These are phyloP conservation scores for Phytopythium vexans DNA, from an alignment of 352 stramenopile genomes.

Conservation along the genomic window DNA sequence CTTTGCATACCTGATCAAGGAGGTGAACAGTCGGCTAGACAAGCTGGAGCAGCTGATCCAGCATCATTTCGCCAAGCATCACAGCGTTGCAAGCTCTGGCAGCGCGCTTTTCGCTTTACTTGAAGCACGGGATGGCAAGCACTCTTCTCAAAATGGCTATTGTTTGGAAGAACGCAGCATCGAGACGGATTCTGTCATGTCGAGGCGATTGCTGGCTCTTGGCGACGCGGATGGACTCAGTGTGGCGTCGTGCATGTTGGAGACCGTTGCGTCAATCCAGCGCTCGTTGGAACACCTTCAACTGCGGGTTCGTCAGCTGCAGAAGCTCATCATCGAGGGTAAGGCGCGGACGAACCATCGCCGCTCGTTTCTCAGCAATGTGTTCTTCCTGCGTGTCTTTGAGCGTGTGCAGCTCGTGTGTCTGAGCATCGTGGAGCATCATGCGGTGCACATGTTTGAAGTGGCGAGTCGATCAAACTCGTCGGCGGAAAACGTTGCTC, in stretches of 20 bases:
- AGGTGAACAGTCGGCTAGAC: slow-evolving; percentile 10
- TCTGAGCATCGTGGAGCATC: slow-evolving; percentile 44
- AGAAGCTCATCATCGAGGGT: slow-evolving; percentile 27
- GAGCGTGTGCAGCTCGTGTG: slow-evolving; percentile 36
- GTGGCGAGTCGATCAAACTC: slow-evolving; percentile 1
- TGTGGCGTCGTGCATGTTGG: slow-evolving; percentile 58
- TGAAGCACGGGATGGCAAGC: too few species aligned
- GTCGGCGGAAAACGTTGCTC: not conserved
- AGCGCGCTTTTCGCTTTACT: not conserved
- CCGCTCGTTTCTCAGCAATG: slow-evolving; percentile 44
- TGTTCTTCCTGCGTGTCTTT: slow-evolving; percentile 51
- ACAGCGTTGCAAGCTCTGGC: not conserved
- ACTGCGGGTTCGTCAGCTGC: slow-evolving; percentile 25
- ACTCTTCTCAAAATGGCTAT: too few species aligned
- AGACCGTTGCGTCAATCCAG: slow-evolving; percentile 38
- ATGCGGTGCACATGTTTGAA: slow-evolving; percentile 38
- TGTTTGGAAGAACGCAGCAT: not conserved
- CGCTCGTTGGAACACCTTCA: slow-evolving; percentile 35
- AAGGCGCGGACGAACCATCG: slow-evolving; percentile 60
- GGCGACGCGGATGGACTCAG: slow-evolving; percentile 58
- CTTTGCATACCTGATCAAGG: slow-evolving; percentile 14
- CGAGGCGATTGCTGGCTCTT: slow-evolving; percentile 33
- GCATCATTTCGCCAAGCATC: slow-evolving; percentile 18
- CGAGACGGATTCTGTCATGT: slow-evolving; percentile 4
- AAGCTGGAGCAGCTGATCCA: slow-evolving; percentile 10